A percentile compares a stretch with the other conserved stretches of the same genome.
These are phyloP conservation scores for Xenoacremonium recifei DNA, from an alignment of 2,329 filamentous ascomycete genomes.

Conservation along the genomic window DNA sequence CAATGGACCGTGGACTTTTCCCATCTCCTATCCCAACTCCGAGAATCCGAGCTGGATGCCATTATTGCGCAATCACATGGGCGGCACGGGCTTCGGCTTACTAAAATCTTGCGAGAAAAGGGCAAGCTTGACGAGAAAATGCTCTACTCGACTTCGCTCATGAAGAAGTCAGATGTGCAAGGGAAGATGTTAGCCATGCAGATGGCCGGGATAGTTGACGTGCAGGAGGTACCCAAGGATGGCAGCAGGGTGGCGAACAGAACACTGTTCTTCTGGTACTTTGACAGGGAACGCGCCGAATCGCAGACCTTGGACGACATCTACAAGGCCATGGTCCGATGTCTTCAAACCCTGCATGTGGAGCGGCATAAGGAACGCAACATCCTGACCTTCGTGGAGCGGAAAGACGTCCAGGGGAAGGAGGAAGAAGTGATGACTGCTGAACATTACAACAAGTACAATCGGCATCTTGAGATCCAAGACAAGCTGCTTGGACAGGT, in stretches of 20 bases:
- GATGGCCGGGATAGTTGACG: constrained; percentile 79
- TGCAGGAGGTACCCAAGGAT: constrained; percentile 93
- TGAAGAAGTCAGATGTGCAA: constrained; percentile 83
- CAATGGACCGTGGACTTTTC: constrained; percentile 85
- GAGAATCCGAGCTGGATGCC: constrained; percentile 76
- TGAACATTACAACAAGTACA: constrained; percentile 66
- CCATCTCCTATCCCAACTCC: constrained; percentile 67
- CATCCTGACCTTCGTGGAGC: constrained; percentile 77
- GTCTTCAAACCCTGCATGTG: constrained; percentile 74
- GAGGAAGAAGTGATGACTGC: constrained; percentile 77
- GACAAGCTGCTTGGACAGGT: constrained; percentile 78
- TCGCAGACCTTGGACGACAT: constrained; percentile 73
- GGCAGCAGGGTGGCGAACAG: constrained; percentile 76
- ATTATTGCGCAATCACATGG: constrained; percentile 78
- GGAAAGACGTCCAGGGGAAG: constrained; percentile 80
- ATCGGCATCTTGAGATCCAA: constrained; percentile 60
- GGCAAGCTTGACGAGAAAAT: constrained; percentile 96
- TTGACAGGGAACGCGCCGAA: constrained; percentile 72
- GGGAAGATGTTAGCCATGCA: constrained; percentile 84
- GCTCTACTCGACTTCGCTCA: constrained; percentile 74
- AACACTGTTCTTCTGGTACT: constrained; percentile 90
- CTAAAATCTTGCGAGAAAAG: constrained; percentile 79
- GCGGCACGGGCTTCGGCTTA: constrained; percentile 73
- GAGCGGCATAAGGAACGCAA: constrained; percentile 71
- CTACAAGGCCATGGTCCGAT: constrained; percentile 87